Evolutionary conservation across 176 grass and related monocot genomes (phyloP), one percentile per base, ranked within the genome.

Genomic region (Tillandsia fasciculata): DNA sequence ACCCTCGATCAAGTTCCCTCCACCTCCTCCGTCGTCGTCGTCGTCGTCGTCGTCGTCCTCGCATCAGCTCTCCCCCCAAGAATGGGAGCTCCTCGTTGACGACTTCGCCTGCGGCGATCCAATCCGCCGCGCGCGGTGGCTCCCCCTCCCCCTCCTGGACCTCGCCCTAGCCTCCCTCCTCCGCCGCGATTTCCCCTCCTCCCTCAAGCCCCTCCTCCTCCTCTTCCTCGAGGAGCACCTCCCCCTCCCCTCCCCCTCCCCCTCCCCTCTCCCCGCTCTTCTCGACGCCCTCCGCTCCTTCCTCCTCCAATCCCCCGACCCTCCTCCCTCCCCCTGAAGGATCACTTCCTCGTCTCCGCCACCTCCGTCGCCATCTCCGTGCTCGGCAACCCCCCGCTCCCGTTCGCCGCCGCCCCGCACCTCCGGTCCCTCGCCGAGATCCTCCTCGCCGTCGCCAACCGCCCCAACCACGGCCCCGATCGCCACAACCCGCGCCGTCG

Each of bases 401-500:
- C 50, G 8, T 83, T 51, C 12, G 48, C 53, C 1, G 56, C 66
- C 8, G 24, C 51, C 2, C 23, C 49, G 15, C 29, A 85, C 6
- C 11, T 70, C 10, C 22, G 57, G 12, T 70, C 64, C 65, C 77
- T 83, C 5, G 49, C 80, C 1, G 74, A 67, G 0, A 72, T 69
- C 51, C 78, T 96, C 13, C 82, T 96, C 53, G 18, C 53, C 27
- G 64, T 85, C 2, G 82, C 75, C 52, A 88, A 96, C 83, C 83
- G 92, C 58, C 88, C 88, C 54, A 96, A 91, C 71, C 85, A 91
- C 65, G 80, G 83, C 22, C 76, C 83, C 13, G 92, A 96, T 72
- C 83, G 92, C 61, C 83, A 83, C 70, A 85, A 85, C 83, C 29
- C 92, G 92, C 76, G 80, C 82, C 33, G 67, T 91, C 59, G 88